These are phyloP conservation scores for Clavulina sp. DNA, from an alignment of 768 basidiomycete species.

Conservation along the genomic window DNA sequence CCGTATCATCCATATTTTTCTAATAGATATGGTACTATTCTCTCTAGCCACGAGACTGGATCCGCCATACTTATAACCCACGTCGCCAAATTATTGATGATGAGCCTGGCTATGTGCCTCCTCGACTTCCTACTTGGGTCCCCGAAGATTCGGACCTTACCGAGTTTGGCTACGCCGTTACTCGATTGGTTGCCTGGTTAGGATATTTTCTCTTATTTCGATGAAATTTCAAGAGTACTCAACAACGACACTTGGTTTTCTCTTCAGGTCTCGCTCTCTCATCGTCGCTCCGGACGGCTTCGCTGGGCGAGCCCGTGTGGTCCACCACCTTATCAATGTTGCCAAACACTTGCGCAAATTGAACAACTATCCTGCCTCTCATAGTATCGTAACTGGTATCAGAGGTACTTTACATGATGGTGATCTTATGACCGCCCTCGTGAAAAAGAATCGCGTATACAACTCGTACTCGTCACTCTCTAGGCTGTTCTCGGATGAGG, in stretches of 20 bases:
- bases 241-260: slow-evolving; percentile 2
- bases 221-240: no score
- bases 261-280: slow-evolving; percentile 69
- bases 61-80: slow-evolving; percentile 38
- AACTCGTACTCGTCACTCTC: slow-evolving; percentile 74
- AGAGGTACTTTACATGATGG: slow-evolving; percentile 65
- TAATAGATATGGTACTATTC: slow-evolving; percentile 8
- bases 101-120: background rate
- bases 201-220: no score
- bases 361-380: slow-evolving; percentile 87
- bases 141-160: background rate
- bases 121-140: background rate
- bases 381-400: slow-evolving; percentile 88
- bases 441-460: slow-evolving; percentile 48
- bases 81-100: background rate
- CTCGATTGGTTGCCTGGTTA: background rate
- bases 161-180: background rate
- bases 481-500: slow-evolving; percentile 60
- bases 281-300: slow-evolving; percentile 47
- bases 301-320: slow-evolving; percentile 28
- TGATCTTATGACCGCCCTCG: slow-evolving; percentile 56
- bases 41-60: slow-evolving; percentile 71
- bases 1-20: no score
- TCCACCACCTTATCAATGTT: slow-evolving; percentile 79
- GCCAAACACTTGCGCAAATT: slow-evolving; percentile 59